Base-by-base conservation (phyloP, 192 early-diverging fungal genomes). In the Entomortierella beljakovae region DNA sequence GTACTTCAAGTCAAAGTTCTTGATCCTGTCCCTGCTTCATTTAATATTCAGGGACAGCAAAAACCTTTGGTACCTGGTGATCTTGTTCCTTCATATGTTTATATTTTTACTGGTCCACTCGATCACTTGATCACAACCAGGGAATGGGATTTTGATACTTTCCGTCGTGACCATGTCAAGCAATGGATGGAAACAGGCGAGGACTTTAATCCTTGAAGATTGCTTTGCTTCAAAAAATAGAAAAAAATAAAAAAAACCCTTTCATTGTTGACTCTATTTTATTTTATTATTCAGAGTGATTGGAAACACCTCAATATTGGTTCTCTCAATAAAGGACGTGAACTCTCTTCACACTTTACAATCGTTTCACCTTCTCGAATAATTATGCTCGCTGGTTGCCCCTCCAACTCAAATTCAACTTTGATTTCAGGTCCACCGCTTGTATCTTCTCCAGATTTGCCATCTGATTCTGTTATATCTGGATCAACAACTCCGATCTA, bases 261-360 rank as follows among this genome's bases (percentile, higher is more conserved):
- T 18, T 43, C 18, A 13, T 10, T 16, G n/a, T 16, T 25, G 32
- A 6, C 18, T 22, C 22, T 15, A 11, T 3, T 13, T 20, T 43
- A 22, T 38, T 3, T 32, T 43, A 16, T 49, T 58, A 40, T 23
- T 75, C 57, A 79, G 3, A 79, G 57, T 7, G 61, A 70, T 40
- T 70, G 75, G 20, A 79, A 79, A 31, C 75, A 79, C 25, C 55
- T 69, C 22, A 79, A 22, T 20, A 79, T 79, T 11, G 75, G 61
- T 13, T 69, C 75, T 25, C 75, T 46, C 2, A 79, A 33, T 6
- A 79, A 43, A 2, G 66, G 68, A 29, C 75, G 67, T 4, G 49
- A 25, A 23, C 13, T 65, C 32, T 79, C 75, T 6, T 79, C 75
- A 32, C 75, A 79, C 16, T 70, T 79, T 7, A 79, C 61, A 28